Base-by-base conservation (phyloP, 805 yeast species). In the Cyberlindnera veronae region DNA sequence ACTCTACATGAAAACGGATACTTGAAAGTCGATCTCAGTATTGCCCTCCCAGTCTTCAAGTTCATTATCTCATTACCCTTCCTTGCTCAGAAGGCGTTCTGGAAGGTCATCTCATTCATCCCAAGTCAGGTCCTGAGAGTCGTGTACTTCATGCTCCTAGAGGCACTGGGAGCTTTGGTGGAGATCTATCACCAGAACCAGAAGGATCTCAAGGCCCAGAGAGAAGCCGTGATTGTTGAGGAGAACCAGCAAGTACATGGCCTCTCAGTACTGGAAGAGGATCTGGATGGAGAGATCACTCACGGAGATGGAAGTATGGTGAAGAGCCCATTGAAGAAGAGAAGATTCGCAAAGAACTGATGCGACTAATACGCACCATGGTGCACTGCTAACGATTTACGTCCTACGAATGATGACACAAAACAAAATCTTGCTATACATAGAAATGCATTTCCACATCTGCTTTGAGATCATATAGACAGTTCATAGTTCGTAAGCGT, bases 61-160 rank as follows among this genome's bases (percentile, higher is more conserved):
- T 41, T 36, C 10, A 1, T 45, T 9, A 11, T 45, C 13, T 29
- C 29, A 4, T 15, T 41, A 3, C 51, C 51, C 10, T 36, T 45
- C 32, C n/a, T 44, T 3, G 18, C 24, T 5, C 44, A 42, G 9
- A 39, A 29, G 9, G 16, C 32, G 7, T 29, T 50, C 14, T 50
- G 54, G 54, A 39, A 23, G 20, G 22, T 45, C 12, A 16, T 48
- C 1, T 36, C 44, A 1, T 50, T 34, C 22, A 36, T 50, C 8
- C 54, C 54, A 13, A 35, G 42, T 2, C 50, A 44, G 22, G 29
- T 44, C 7, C 17, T 46, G 24, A 41, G 32, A 14, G 33, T 30
- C 3, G 14, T 36, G 4, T 42, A 49, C 30, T 29, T 26, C 18
- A 14, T 51, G 9, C 20, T 45, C 12, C n/a, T 49, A 6, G 28